Conservation (phyloP, 1,284 basidiomycete genomes). For the Apiotrichum laibachii region DNA sequence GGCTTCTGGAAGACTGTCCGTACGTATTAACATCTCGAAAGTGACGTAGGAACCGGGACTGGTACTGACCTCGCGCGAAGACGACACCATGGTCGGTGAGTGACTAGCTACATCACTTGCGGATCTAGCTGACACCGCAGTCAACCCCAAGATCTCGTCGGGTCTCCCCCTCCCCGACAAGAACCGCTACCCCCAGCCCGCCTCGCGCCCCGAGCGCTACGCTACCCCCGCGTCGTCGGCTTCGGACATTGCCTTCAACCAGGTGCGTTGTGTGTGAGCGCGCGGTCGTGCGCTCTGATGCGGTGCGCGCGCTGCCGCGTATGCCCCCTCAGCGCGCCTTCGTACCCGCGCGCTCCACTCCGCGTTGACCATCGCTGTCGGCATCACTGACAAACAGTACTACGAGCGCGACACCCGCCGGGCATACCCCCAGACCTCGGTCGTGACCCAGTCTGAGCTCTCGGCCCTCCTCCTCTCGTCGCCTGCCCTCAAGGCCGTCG, state of each 20-base stretch:
- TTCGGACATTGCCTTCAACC: constrained; percentile 51
- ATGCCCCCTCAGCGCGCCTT: too few relatives aligned
- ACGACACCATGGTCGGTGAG: constrained; percentile 76
- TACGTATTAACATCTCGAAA: constrained; percentile 52
- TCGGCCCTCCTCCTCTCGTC: constrained; percentile 79
- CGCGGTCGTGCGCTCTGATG: background rate
- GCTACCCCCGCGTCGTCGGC: constrained; percentile 83
- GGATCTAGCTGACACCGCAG: constrained; percentile 12
- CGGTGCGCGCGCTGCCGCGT: too few relatives aligned
- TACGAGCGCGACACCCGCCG: constrained; percentile 86
- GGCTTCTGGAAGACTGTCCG: constrained; percentile 93
- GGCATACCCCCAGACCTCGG: constrained; percentile 81
- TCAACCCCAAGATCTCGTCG: constrained; percentile 87
- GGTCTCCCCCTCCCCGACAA: constrained; percentile 75
- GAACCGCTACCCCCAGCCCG: constrained; percentile 82
- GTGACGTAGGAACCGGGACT: background rate
- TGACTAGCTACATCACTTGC: constrained; percentile 22
- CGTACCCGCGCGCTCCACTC: too few relatives aligned
- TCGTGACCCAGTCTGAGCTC: constrained; percentile 75
- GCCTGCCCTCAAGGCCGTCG: constrained; percentile 68
- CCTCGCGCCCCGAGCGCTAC: constrained; percentile 78
- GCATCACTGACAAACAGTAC: constrained; percentile 56
- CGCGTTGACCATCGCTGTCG: too few relatives aligned
- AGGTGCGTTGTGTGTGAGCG: constrained; percentile 13
- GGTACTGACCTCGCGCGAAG: constrained; percentile 50